These are phyloP conservation scores for Aureobasidium sp. DNA, from an alignment of 2,329 filamentous ascomycete species.

Conservation along the genomic window DNA sequence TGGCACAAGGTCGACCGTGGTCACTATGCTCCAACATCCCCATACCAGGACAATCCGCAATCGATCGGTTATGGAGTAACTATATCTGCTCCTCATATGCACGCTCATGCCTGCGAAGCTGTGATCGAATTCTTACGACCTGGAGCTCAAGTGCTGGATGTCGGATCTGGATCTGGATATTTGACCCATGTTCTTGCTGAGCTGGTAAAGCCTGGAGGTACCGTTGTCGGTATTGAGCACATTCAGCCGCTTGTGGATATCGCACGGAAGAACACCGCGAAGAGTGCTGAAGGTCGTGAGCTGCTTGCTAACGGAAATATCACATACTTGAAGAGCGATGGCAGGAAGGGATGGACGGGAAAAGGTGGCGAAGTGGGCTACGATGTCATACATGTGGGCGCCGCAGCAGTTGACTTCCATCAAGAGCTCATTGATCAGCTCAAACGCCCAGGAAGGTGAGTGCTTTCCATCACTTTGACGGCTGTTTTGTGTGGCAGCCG, in stretches of 20 bases:
- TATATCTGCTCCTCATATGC: slow-evolving; percentile 67
- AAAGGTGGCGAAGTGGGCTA: slow-evolving; percentile 50
- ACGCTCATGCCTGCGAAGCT: slow-evolving; percentile 55
- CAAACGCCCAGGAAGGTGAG: slow-evolving; percentile 59
- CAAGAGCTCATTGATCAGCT: slow-evolving; percentile 66
- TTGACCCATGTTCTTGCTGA: slow-evolving; percentile 82
- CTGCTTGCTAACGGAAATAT: slow-evolving; percentile 58
- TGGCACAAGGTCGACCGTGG: slow-evolving; percentile 67
- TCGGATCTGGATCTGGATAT: slow-evolving; percentile 52
- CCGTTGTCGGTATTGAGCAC: slow-evolving; percentile 41
- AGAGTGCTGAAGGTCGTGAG: slow-evolving; percentile 36
- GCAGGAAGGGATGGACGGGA: slow-evolving; percentile 36
- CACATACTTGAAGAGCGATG: slow-evolving; percentile 65
- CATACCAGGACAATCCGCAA: slow-evolving; percentile 69
- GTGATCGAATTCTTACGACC: slow-evolving; percentile 50
- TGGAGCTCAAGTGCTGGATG: slow-evolving; percentile 39
- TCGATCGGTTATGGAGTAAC: slow-evolving; percentile 59
- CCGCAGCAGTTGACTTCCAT: slow-evolving; percentile 69
- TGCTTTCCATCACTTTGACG: not conserved
- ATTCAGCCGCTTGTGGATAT: slow-evolving; percentile 38
- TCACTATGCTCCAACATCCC: slow-evolving; percentile 62
- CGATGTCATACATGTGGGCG: slow-evolving; percentile 94
- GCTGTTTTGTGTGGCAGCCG: not conserved
- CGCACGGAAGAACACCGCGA: slow-evolving; percentile 33
- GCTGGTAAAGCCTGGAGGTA: slow-evolving; percentile 48